Conservation (phyloP, 1,284 basidiomycete genomes). For the Ustilago lituana region DNA sequence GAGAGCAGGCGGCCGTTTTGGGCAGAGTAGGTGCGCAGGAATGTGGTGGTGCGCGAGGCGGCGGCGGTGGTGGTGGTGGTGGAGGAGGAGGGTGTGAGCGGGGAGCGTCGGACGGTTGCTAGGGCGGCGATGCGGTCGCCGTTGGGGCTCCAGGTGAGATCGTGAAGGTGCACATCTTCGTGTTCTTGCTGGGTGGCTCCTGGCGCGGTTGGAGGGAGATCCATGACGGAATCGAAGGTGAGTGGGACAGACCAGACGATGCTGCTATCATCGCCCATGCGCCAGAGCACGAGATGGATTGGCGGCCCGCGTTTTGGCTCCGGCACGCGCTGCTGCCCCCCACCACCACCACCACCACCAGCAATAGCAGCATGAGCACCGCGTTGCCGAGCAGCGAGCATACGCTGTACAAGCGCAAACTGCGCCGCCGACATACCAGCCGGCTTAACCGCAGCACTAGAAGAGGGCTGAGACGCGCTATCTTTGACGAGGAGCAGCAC, state of each 20-base stretch:
- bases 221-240: constrained; percentile 33
- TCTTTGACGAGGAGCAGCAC: constrained; percentile 38
- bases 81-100: constrained; percentile 27
- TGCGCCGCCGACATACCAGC: constrained; percentile 46
- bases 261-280: constrained; percentile 42
- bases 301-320: constrained; percentile 44
- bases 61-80: too few species aligned
- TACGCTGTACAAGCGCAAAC: constrained; percentile 42
- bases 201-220: background rate
- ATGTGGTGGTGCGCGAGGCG: constrained; percentile 7
- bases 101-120: constrained; percentile 15
- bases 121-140: constrained; percentile 43
- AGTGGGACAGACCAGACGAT: constrained; percentile 35
- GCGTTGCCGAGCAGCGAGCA: constrained; percentile 41
- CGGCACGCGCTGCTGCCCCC: constrained; percentile 13
- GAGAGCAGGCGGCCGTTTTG: constrained; percentile 45
- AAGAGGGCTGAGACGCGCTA: constrained; percentile 11
- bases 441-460: constrained; percentile 16
- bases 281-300: constrained; percentile 40
- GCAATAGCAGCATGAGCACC: constrained; percentile 21
- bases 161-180: constrained; percentile 39
- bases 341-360: too few species aligned
- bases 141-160: constrained; percentile 40
- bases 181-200: constrained; percentile 31
- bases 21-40: constrained; percentile 38